Base-by-base conservation (phyloP, 2,329 filamentous ascomycete genomes). In the Neophaeococcomyces mojaviensis region DNA sequence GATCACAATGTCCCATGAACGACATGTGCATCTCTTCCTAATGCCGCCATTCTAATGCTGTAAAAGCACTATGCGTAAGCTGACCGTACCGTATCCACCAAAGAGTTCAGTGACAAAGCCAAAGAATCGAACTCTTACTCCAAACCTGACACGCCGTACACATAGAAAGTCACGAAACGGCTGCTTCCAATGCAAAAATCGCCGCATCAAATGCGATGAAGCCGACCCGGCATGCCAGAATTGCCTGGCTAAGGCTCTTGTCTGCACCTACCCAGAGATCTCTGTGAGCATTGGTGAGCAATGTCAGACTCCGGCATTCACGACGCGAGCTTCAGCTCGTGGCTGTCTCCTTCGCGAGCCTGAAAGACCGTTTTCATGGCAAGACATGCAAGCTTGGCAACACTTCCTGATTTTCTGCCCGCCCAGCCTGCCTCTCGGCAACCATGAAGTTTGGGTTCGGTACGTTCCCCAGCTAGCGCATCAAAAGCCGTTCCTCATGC, bases 391-490 rank as follows among this genome's bases (percentile, higher is more conserved):
- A 13, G 70, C 73, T 55, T 75, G 75, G 50, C 69, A 73, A 37
- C 72, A 76, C 50, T 77, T 75, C 50, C 50, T 76, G 6, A 19
- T 40, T 7, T 56, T 64, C 5, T 71, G 71, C 1, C 78, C 77
- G 56, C 81, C 80, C 1, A 73, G 79, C 58, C 70, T 84, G 19
- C 80, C 81, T 0, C 62, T 83, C 13, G 79, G 78, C 20, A 79
- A 80, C 49, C 78, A 84, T 51, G 68, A 71, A 3, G 68, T 82
- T 12, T 86, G 82, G 82, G 77, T 75, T 4, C 77, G 79, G 16
- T 73, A 81, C 46, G 73, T 86, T 8, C 81, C 82, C 0, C 77
- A 77, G 50, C 72, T 84, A 45, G 80, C 81, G 1, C 77, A 84
- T 30, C 34, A 81, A 74, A 72, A 82, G 50, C 77, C 82, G 44